Evolutionary conservation across 1,284 basidiomycete genomes (phyloP).

Genomic region (Flammula alnicola): DNA sequence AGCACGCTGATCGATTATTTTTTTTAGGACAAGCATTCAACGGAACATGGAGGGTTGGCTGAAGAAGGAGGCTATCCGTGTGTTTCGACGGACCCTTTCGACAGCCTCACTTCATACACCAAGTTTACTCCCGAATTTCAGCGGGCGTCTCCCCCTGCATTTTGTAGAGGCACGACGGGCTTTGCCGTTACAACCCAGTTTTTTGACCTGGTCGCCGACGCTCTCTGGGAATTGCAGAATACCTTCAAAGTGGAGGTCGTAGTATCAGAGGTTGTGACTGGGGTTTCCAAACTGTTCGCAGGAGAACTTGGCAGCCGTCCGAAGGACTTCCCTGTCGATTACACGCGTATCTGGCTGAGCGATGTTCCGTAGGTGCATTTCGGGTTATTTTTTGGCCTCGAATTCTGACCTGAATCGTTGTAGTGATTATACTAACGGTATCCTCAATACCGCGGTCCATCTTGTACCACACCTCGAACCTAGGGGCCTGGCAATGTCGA

Average conservation of each 20-base stretch:
- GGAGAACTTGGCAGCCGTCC: conserved; percentile 23
- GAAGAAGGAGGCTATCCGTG: conserved; percentile 16
- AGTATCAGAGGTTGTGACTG: conserved; percentile 18
- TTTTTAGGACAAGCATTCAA: conserved; percentile 19
- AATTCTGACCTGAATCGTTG: not conserved
- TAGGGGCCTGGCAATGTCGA: conserved; percentile 28
- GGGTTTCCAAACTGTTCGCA: conserved; percentile 17
- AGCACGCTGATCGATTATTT: too few relatives aligned
- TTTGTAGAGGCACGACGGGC: conserved; percentile 15
- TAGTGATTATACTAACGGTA: conserved; percentile 40
- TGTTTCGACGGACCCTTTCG: conserved; percentile 13
- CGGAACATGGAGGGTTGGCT: conserved; percentile 9
- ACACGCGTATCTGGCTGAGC: conserved; percentile 25
- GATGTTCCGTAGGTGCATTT: conserved; percentile 25
- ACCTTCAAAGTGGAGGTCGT: conserved; percentile 21
- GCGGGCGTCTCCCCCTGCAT: conserved; percentile 1
- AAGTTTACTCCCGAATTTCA: conserved; percentile 14
- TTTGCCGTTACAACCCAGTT: conserved; percentile 18
- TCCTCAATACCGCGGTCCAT: conserved; percentile 33
- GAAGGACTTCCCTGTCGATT: conserved; percentile 18
- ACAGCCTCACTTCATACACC: conserved; percentile 13
- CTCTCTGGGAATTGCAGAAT: conserved; percentile 15
- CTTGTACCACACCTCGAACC: conserved; percentile 24
- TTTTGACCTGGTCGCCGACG: conserved; percentile 20
- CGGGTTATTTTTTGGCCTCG: not conserved